These are phyloP conservation scores for Pseudocercospora fijiensis DNA, from an alignment of 2,329 filamentous ascomycete genomes.

Conservation along the genomic window DNA sequence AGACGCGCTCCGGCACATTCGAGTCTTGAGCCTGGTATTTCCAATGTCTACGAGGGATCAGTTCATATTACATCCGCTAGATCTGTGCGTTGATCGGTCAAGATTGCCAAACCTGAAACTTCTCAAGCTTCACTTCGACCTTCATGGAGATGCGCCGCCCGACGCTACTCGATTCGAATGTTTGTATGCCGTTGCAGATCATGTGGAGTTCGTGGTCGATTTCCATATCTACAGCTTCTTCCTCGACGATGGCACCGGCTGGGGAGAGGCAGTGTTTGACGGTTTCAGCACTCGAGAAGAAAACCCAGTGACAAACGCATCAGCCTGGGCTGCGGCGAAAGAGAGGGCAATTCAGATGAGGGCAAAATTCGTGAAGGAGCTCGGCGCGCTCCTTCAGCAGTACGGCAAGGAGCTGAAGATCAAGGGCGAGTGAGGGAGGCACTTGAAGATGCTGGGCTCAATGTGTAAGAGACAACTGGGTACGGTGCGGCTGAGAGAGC, in stretches of 20 bases:
- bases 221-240: background rate
- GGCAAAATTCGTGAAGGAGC: background rate
- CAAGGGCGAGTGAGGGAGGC: background rate
- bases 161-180: background rate
- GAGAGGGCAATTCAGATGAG: background rate
- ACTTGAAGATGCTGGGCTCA: too few relatives aligned
- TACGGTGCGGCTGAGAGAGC: too few relatives aligned
- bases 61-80: background rate
- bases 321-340: background rate
- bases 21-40: background rate
- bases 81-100: background rate
- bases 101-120: background rate
- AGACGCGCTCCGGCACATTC: background rate
- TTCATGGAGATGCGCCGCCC: background rate
- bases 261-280: background rate
- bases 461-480: too few relatives aligned
- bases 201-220: background rate
- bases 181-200: background rate
- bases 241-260: background rate
- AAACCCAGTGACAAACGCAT: background rate
- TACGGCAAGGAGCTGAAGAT: background rate
- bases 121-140: background rate
- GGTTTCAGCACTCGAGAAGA: background rate
- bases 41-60: background rate
- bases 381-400: background rate